Evolutionary conservation across 192 early-diverging fungal species (phyloP), one percentile per base, ranked within the genome.

Genomic region (Entomortierella beljakovae): DNA sequence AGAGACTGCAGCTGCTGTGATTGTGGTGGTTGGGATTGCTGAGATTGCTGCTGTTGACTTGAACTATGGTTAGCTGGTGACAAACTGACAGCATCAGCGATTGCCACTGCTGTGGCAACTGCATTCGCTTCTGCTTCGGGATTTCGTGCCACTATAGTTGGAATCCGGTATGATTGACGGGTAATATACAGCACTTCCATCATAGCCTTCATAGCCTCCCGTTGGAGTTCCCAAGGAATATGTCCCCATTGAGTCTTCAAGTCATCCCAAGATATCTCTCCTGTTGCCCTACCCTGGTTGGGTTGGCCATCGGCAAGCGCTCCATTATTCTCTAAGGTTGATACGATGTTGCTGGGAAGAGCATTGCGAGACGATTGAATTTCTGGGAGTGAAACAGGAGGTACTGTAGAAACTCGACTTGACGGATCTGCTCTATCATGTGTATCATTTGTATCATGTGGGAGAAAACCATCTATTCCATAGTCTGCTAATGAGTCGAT

Each of bases 241-340:
- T 70, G 66, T 13, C 55, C 42, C 61, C 69, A 35, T 31, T 64
- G 61, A 42, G 55, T 26, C 25, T 79, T 79, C 10, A 79, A 20
- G 22, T 79, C 56, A 1, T 79, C 75, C 75, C 75, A 79, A 6
- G 75, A 53, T 10, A 79, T 67, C 6, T 50, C 48, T 4, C 55
- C 34, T 37, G 20, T 34, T 13, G 37, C 22, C 35, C 56, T 60
- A 20, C 54, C 26, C 40, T 75, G 64, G 16, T 67, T 26, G 1
- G 48, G 22, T 7, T 38, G 75, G 2, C 56, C 42, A n/a, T 61
- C 55, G 28, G 23, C 33, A 20, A 52, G 57, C 6, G 40, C 35
- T 26, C 37, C 42, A 8, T 29, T 32, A 18, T 29, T 32, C n/a
- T 56, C 48, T 11, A 70, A 40, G 2, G 51, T 57, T 18, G 67